phyloP scores from a whole-genome alignment of 1,284 basidiomycete genomes.

The Moniliophthora roreri region DNA sequence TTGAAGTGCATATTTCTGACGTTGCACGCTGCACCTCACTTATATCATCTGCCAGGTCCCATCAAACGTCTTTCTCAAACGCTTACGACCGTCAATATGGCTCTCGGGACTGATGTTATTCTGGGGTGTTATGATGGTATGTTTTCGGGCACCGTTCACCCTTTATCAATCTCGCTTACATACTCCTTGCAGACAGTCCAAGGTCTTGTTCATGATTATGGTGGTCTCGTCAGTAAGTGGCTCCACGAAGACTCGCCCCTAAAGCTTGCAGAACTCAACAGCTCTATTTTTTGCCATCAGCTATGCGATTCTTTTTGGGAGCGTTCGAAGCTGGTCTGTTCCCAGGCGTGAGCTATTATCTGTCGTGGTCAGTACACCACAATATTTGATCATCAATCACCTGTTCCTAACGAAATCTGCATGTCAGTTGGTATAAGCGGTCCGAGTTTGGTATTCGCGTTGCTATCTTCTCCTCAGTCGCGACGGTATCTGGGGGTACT shows the following conservation, averaged over 20 bases:
- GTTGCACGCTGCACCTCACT: not conserved
- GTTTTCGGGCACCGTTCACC: slow-evolving; percentile 16
- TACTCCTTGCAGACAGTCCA: slow-evolving; percentile 54
- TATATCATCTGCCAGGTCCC: slow-evolving; percentile 44
- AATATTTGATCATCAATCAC: not conserved
- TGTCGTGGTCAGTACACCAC: slow-evolving; percentile 52
- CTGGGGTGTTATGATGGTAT: slow-evolving; percentile 75
- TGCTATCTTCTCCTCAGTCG: slow-evolving; percentile 75
- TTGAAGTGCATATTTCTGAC: slow-evolving; percentile 41
- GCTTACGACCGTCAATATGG: slow-evolving; percentile 56
- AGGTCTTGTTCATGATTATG: slow-evolving; percentile 65
- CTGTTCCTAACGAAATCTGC: not conserved
- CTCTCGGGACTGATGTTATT: slow-evolving; percentile 61
- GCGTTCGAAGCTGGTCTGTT: slow-evolving; percentile 75
- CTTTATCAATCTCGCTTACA: not conserved
- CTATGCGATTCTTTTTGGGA: slow-evolving; percentile 65
- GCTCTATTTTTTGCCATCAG: slow-evolving; percentile 29
- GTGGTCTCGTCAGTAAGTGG: slow-evolving; percentile 60
- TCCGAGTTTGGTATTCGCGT: slow-evolving; percentile 67
- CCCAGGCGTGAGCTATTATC: slow-evolving; percentile 67
- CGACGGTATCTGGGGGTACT: slow-evolving; percentile 71
- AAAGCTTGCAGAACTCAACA: not conserved
- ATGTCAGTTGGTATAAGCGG: slow-evolving; percentile 63
- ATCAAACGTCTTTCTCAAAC: slow-evolving; percentile 68
- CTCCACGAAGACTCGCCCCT: slow-evolving; percentile 7